Percentiles rank a stretch among this genome's conserved stretches.
These are phyloP conservation scores for Beta lomatogona DNA, from an alignment of 179 eudicot genomes.

Conservation along the genomic window DNA sequence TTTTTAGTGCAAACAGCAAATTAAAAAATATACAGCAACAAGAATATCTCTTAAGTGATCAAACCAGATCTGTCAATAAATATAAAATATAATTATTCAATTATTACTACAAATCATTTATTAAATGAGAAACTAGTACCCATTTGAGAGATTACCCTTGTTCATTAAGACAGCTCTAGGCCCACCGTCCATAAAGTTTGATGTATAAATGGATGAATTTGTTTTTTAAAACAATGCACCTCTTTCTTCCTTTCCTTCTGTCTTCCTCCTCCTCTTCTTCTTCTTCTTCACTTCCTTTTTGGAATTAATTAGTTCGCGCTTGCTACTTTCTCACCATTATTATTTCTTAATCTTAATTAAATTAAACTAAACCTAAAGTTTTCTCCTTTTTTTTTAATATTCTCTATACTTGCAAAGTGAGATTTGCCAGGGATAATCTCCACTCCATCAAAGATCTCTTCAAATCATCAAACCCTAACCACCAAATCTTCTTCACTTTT, in stretches of 20 bases:
- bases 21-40: too few species aligned
- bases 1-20: too few species aligned
- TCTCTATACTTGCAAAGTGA: slow-evolving; percentile 11
- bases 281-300: neutral
- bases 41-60: slow-evolving; percentile 24
- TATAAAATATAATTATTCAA: slow-evolving; percentile 22
- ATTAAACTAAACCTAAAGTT: neutral
- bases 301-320: neutral
- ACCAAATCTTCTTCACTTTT: slow-evolving; percentile 34
- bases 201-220: neutral
- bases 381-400: neutral
- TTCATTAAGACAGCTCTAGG: slow-evolving; percentile 25
- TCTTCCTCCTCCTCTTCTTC: neutral
- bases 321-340: slow-evolving; percentile 22
- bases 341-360: neutral
- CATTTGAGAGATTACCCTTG: slow-evolving; percentile 4
- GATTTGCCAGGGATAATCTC: slow-evolving; percentile 26
- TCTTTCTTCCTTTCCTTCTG: neutral
- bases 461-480: slow-evolving; percentile 42
- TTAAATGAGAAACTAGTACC: neutral
- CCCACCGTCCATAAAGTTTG: slow-evolving; percentile 24
- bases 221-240: neutral
- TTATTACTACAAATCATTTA: slow-evolving; percentile 11
- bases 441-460: slow-evolving; percentile 28
- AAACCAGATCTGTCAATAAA: slow-evolving; percentile 8